A percentile compares a stretch with the other conserved stretches of the same genome.
phyloP scores from a whole-genome alignment of 2,329 filamentous ascomycete genomes.

The Fusarium duplospermum region DNA sequence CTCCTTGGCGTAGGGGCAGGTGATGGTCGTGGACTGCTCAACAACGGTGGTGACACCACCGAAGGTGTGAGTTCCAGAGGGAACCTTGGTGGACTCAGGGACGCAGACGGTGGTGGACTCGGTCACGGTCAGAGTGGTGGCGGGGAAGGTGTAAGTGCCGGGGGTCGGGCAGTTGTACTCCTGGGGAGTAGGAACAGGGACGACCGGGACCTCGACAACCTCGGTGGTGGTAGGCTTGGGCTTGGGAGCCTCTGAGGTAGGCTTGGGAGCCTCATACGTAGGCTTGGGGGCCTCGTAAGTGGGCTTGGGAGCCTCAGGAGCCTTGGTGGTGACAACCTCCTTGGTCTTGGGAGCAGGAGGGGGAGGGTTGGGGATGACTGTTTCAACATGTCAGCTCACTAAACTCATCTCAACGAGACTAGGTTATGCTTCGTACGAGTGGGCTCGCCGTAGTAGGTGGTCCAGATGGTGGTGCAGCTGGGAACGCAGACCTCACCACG shows the following conservation, averaged over 20 bases:
- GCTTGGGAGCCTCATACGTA: constrained; percentile 18
- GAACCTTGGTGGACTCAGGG: constrained; percentile 70
- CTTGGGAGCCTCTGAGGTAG: constrained; percentile 22
- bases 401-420: background rate
- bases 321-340: constrained; percentile 27
- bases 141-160: constrained; percentile 80
- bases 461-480: constrained; percentile 79
- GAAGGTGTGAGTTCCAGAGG: constrained; percentile 74
- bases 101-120: constrained; percentile 75
- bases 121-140: constrained; percentile 75
- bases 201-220: constrained; percentile 53
- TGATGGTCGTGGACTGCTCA: constrained; percentile 72
- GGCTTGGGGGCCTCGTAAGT: constrained; percentile 21
- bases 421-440: constrained; percentile 64
- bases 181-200: constrained; percentile 64
- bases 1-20: constrained; percentile 76
- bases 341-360: constrained; percentile 40
- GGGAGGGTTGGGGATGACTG: constrained; percentile 57
- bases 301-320: constrained; percentile 21
- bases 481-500: constrained; percentile 64
- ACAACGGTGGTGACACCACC: constrained; percentile 81
- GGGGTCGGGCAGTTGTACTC: constrained; percentile 70
- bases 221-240: constrained; percentile 46
- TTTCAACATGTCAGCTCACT: constrained; percentile 32
- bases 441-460: constrained; percentile 74